A percentile compares a stretch with the other conserved stretches of the same genome.
Conservation (phyloP, 768 basidiomycete species). For the Mycena capillaripes region DNA sequence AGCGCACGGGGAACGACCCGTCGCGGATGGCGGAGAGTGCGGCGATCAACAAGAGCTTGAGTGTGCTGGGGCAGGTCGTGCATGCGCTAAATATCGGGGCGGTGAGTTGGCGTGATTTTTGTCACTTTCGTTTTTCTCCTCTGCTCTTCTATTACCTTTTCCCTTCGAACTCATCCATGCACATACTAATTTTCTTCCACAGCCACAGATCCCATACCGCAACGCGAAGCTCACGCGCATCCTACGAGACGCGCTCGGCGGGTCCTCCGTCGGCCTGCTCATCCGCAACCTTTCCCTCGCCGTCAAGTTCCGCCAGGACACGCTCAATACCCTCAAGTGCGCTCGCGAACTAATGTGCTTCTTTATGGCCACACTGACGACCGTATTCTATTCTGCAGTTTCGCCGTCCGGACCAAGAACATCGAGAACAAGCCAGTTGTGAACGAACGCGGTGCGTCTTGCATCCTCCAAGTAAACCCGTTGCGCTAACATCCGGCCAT, state of each 20-base stretch:
- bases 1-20: conserved; percentile 88
- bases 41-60: conserved; percentile 92
- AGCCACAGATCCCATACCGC: conserved; percentile 90
- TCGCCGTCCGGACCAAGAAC: conserved; percentile 88
- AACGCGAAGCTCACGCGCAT: conserved; percentile 92
- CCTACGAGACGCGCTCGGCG: conserved; percentile 92
- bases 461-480: not conserved
- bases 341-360: conserved; percentile 33
- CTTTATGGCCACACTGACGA: not conserved
- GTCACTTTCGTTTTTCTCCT: too few relatives aligned
- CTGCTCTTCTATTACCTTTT: not conserved
- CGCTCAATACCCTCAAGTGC: conserved; percentile 92
- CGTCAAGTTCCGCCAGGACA: conserved; percentile 85
- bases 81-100: conserved; percentile 85
- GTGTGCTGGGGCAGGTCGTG: conserved; percentile 90
- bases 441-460: conserved; percentile 76
- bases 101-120: conserved; percentile 52
- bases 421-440: conserved; percentile 86
- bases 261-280: conserved; percentile 81
- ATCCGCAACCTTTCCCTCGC: conserved; percentile 93
- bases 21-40: conserved; percentile 91
- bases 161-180: too few relatives aligned
- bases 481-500: conserved; percentile 1
- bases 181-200: conserved; percentile 24
- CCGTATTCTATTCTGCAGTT: conserved; percentile 53